Evolutionary conservation across 768 basidiomycete genomes (phyloP), one percentile per base, ranked within the genome.

Genomic region (Boletus eberwhitei): DNA sequence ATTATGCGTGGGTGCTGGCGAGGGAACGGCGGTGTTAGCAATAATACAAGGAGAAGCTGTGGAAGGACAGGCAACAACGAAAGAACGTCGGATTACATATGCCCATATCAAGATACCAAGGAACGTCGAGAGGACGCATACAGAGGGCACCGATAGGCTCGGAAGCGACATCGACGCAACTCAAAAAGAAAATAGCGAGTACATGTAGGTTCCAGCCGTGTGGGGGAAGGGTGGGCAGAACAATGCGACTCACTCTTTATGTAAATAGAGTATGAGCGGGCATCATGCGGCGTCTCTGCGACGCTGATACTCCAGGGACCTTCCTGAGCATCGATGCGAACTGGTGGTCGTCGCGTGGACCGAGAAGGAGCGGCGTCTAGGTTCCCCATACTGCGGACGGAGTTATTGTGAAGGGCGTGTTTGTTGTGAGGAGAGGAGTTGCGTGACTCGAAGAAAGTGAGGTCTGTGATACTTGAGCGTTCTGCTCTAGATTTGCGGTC

Each of bases 271-370:
- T 87, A 93, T 53, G 69, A 71, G 59, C 78, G 76, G 43, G 84
- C 68, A 71, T 88, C 86, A 69, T 90, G 81, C 22, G 88, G 88
- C 49, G 84, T 86, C 75, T 92, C 89, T 59, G 92, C 92, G 59
- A 93, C 90, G 69, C 88, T 90, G 67, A 94, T 83, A 64, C 84
- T 84, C 92, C 92, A 94, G 22, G 84, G 89, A 14, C 88, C 89
- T 65, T 90, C 88, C 71, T 89, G 83, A 40, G 77, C 77, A 69
- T 91, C 88, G 58, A 86, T 77, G 45, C 88, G 81, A 34, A 84
- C 77, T 40, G 79, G 80, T 53, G 72, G 79, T 65, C 80, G 75
- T 60, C 79, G 70, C 55, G 53, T 70, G 62, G 72, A 68, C 38
- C 74, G 70, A 54, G 74, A 72, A 60, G 75, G 69, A 63, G 72